Conservation (phyloP, 108 stramenopile genomes). For the Skeletonema grethae region DNA sequence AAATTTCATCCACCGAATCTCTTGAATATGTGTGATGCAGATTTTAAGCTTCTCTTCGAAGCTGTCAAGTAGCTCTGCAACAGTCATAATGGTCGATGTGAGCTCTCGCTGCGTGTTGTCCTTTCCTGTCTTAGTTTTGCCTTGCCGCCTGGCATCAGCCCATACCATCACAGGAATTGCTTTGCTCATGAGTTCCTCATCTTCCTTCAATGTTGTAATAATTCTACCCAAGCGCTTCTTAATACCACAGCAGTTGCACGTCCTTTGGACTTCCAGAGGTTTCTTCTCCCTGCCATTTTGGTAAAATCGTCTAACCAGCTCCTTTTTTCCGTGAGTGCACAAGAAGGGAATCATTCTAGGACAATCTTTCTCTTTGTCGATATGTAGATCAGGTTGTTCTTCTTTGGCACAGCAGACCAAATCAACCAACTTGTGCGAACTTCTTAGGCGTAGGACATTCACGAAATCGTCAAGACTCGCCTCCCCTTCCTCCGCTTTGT, state of each 20-base stretch:
- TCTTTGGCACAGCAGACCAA: neutral
- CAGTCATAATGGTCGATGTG: neutral
- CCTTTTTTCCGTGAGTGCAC: conserved; percentile 1
- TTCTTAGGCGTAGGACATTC: neutral
- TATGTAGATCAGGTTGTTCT: neutral
- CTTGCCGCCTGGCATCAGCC: conserved; percentile 8
- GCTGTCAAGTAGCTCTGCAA: neutral
- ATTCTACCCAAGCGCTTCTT: neutral
- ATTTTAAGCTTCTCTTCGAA: neutral
- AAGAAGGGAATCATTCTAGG: neutral
- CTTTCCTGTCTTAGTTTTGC: conserved; percentile 8
- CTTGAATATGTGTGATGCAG: conserved; percentile 21
- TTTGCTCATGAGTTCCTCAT: too few species aligned
- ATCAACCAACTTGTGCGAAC: neutral
- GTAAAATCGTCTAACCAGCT: too few species aligned
- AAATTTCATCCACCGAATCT: conserved; percentile 14
- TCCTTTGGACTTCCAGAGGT: too few species aligned
- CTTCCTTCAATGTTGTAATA: neutral
- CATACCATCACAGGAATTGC: conserved; percentile 6
- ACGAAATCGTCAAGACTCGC: neutral
- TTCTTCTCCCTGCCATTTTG: too few species aligned
- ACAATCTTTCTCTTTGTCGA: neutral
- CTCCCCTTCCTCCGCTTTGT: too few species aligned
- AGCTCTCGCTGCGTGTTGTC: conserved; percentile 23
- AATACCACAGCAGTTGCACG: neutral